Evolutionary conservation across 2,329 filamentous ascomycete species (phyloP), one percentile per base, ranked within the genome.

Genomic region (Pseudonectria foliicola): DNA sequence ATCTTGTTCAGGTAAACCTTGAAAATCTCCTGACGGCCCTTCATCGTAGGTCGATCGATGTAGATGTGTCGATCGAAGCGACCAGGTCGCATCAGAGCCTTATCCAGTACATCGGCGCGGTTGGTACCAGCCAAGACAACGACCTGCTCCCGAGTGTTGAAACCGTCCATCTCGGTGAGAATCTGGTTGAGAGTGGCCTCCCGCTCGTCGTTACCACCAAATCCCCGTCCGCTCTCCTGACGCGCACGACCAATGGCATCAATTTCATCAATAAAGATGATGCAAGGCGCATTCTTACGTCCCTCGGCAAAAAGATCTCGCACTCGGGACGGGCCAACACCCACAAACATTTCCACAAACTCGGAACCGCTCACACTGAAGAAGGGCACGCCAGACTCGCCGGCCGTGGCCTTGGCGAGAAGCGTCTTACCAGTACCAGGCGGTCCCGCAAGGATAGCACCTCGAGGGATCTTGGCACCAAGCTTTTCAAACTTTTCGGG

Each of bases 281-380:
- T 98, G 66, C 92, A 98, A 4, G 92, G 92, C 1, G 92, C 85
- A 63, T 86, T 94, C 71, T 96, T 96, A 39, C 92, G 80, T 13
- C 92, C 92, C 50, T 86, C 95, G 38, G 87, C 81, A 55, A 98
- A 98, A 34, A 98, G 68, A 61, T 98, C 92, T 52, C 92, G 80
- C 33, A 98, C 92, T 63, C 92, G 79, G 21, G 90, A 96, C 13
- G 92, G 86, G 62, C 92, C 92, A 40, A 98, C 92, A 77, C 92
- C 92, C 33, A 98, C 92, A 58, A 98, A 98, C 90, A 98, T 98
- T 66, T 98, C 92, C 23, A 98, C 90, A 57, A 98, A 98, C 60
- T 98, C 92, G 31, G 92, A 98, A 57, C 92, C 92, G 61, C 88
- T 95, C 52, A 98, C 92, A 54, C 86, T 95, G 74, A 89, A 98